Base-by-base conservation (phyloP, 768 basidiomycete genomes). In the Antrodiella citrinella region DNA sequence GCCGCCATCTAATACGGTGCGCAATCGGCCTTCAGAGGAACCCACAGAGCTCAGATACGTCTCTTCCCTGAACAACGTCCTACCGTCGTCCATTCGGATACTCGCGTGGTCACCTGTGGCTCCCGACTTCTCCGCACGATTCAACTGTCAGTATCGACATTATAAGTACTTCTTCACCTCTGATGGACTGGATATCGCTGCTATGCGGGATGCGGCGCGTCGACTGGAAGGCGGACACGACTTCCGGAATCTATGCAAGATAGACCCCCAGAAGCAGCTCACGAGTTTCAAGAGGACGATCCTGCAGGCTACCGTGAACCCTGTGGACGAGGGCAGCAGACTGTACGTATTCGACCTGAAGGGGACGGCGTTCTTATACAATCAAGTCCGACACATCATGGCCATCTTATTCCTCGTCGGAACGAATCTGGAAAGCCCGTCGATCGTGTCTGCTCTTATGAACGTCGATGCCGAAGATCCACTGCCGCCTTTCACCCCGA, bases 101-200 rank as follows among this genome's bases (percentile, higher is more conserved):
- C 74, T 92, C 46, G 93, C 92, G 5, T 99, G 95, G 94, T 91
- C 95, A 7, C 91, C 94, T 18, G 84, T 98, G 23, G 65, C 78
- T 2, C 65, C 76, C 5, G 63, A 64, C 26, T 98, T 98, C 67
- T 92, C 93, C 19, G 86, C 94, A 5, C 84, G 96, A 3, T 93
- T 86, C 68, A 84, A 82, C 11, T 97, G 95, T 69, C 72, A 68
- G 47, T 82, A 79, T 59, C 75, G 96, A 30, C 95, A 99, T 64
- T 98, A 99, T 81, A 97, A 95, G 62, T 99, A 98, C 69, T 95
- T 97, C 67, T 98, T 99, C 73, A 77, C 81, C 26, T 67, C 80
- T 0, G 67, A 72, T 25, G 67, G 67, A 24, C 80, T 97, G 48
- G 80, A 94, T 66, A 63, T 94, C 23, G 60, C 69, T 1, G 74